Evolutionary conservation across 2,329 filamentous ascomycete species (phyloP).

Genomic region (Hirsutella minnesotensis): DNA sequence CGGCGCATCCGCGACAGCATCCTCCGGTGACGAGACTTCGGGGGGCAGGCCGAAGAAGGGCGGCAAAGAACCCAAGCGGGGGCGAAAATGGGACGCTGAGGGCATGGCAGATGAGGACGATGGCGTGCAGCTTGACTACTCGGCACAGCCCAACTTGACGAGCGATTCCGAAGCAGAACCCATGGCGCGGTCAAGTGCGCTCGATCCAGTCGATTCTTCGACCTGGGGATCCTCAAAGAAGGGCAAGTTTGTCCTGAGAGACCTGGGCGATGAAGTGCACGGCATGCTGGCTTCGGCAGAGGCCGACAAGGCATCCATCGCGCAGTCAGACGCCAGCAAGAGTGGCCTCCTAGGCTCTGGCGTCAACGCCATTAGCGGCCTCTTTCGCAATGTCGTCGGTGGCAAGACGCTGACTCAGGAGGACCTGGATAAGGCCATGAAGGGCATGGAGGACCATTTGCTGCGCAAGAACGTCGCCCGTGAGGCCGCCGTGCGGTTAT

Average conservation of each 20-base stretch:
- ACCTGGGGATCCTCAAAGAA: conserved; percentile 80
- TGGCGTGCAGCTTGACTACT: conserved; percentile 72
- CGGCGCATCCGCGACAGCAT: conserved; percentile 51
- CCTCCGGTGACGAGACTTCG: conserved; percentile 72
- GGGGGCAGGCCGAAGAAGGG: conserved; percentile 41
- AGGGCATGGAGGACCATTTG: conserved; percentile 91
- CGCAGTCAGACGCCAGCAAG: conserved; percentile 33
- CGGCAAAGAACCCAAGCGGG: conserved; percentile 66
- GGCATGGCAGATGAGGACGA: conserved; percentile 78
- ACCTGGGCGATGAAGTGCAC: conserved; percentile 87
- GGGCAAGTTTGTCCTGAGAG: conserved; percentile 88
- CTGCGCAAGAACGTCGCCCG: conserved; percentile 92
- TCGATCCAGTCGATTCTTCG: conserved; percentile 65
- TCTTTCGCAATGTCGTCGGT: conserved; percentile 91
- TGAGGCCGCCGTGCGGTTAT: conserved; percentile 83
- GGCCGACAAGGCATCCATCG: conserved; percentile 39
- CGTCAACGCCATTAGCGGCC: conserved; percentile 69
- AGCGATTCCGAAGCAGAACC: conserved; percentile 41
- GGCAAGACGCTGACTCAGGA: conserved; percentile 84
- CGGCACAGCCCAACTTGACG: conserved; percentile 43
- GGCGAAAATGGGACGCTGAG: conserved; percentile 85
- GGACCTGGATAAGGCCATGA: conserved; percentile 84
- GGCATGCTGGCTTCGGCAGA: conserved; percentile 77
- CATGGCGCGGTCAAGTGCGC: conserved; percentile 39
- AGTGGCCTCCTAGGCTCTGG: conserved; percentile 66